Evolutionary conservation across 208 protist species (phyloP), one percentile per base, ranked within the genome.

Genomic region (Trypanosoma mega): DNA sequence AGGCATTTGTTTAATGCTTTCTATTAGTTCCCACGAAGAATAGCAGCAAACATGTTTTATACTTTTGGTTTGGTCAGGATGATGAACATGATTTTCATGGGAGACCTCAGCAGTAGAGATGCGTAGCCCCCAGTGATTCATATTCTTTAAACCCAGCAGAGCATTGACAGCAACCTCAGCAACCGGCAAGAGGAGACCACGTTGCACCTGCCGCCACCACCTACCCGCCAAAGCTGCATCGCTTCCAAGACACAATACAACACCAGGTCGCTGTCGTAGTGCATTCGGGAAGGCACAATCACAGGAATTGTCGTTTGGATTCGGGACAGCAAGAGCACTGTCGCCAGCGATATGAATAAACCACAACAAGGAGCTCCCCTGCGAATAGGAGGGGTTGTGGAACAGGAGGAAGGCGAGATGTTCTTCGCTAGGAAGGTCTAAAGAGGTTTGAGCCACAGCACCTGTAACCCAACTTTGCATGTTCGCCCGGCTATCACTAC

Each of bases 271-370:
- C 31, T 62, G 55, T 37, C 43, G 44, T 16, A 62, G 12, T 8
- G 48, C 21, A 51, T 30, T 23, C 23, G 16, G 2, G 3, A 16
- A 18, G 33, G 23, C 14, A 53, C n/a, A n/a, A n/a, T n/a, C n/a
- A n/a, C n/a, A n/a, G n/a, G n/a, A n/a, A n/a, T n/a, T n/a, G n/a
- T n/a, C n/a, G n/a, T n/a, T n/a, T n/a, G 29, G 16, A 53, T 46
- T 36, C 20, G 47, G 21, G 9, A 55, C 30, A 18, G 31, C 43
- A 30, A 63, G 45, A 2, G 26, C 34, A 36, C 21, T 55, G 33
- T 64, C 47, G 29, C 58, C 58, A 34, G 47, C 5, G 16, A 55
- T 21, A 27, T 48, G 55, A 21, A 64, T 20, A 55, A 64, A 53
- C 29, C 45, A 64, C 20, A 48, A 2, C 27, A 47, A 36, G 3